phyloP scores from a whole-genome alignment of 2,329 filamentous ascomycete genomes.

The Eutypa lata region DNA sequence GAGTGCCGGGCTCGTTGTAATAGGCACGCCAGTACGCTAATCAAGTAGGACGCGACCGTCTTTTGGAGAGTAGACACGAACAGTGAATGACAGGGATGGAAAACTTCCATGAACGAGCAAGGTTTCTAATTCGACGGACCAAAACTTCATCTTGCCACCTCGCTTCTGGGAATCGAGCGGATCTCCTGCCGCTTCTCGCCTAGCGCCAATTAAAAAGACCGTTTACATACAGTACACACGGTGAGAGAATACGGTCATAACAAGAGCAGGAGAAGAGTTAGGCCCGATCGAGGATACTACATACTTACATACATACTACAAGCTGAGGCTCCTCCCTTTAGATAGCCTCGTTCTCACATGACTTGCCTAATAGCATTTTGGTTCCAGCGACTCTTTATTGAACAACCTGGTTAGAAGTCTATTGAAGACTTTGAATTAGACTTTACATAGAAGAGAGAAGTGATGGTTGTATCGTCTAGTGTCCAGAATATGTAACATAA shows the following conservation, averaged over 20 bases:
- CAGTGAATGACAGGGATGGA: background rate
- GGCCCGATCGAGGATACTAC: background rate
- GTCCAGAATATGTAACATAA: no score
- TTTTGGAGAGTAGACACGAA: background rate
- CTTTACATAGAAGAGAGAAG: no score
- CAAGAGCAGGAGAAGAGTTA: background rate
- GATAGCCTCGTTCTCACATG: no score
- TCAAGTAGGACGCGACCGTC: background rate
- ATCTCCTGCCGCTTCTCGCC: background rate
- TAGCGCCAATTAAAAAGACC: background rate
- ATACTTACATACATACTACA: no score
- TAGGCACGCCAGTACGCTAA: background rate
- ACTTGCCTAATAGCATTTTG: no score
- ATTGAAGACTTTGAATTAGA: no score
- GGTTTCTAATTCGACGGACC: background rate
- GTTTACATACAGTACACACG: background rate
- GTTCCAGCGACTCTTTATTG: no score
- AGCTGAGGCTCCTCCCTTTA: background rate
- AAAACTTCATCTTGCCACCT: background rate
- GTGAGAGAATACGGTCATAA: no score
- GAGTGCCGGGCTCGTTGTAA: background rate
- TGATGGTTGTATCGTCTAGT: no score
- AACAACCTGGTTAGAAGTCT: no score
- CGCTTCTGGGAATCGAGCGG: background rate
- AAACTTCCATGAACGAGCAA: background rate